phyloP scores from a whole-genome alignment of 192 early-diverging fungal species.

The Martensiomyces pterosporus region DNA sequence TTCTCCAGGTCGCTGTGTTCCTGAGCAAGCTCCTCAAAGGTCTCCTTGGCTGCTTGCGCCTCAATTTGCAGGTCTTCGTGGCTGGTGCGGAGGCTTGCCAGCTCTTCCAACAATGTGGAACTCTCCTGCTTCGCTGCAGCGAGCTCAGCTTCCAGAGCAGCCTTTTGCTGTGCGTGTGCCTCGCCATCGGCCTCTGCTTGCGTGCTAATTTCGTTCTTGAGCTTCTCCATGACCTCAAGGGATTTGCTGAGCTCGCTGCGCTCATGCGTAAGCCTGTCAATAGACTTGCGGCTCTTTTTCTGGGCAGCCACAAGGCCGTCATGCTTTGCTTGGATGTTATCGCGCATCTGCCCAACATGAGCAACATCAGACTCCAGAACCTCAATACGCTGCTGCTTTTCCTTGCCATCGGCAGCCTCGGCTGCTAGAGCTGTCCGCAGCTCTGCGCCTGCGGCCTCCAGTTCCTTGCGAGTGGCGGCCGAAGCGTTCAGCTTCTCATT shows the following conservation, averaged over 20 bases:
- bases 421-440: conserved; percentile 9
- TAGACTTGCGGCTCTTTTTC: conserved; percentile 13
- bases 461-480: neutral
- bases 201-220: conserved; percentile 5
- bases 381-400: conserved; percentile 15
- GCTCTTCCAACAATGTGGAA: conserved; percentile 2
- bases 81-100: conserved; percentile 1
- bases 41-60: conserved; percentile 39
- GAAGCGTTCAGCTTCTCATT: neutral
- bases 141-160: conserved; percentile 9
- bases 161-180: conserved; percentile 6
- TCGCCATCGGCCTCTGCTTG: conserved; percentile 10
- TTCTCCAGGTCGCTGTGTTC: conserved; percentile 38
- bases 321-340: conserved; percentile 35
- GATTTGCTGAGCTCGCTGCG: neutral
- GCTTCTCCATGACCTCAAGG: conserved; percentile 11
- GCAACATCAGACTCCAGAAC: conserved; percentile 27
- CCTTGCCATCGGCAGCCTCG: neutral
- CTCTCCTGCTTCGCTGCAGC: conserved; percentile 3
- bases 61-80: conserved; percentile 43
- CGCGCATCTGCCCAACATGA: conserved; percentile 26
- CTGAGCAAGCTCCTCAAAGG: conserved; percentile 38
- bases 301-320: conserved; percentile 22
- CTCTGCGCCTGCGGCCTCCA: neutral
- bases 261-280: conserved; percentile 11